A percentile compares a stretch with the other conserved stretches of the same genome.
phyloP scores from a whole-genome alignment of 2,329 filamentous ascomycete species.

The Tolypocladium pustulatum region DNA sequence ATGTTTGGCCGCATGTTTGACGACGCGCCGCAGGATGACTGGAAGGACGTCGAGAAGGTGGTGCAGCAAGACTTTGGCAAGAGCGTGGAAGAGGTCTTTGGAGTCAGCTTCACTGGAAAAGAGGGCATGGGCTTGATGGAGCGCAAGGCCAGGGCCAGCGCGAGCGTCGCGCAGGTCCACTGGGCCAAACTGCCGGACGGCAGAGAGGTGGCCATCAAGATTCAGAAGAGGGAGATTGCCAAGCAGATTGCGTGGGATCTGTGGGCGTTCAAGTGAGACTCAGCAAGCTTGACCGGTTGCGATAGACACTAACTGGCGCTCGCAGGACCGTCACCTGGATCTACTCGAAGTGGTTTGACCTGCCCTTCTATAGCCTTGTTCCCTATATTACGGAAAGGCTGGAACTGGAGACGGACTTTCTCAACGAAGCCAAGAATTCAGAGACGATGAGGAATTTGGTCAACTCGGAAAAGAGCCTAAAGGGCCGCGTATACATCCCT shows the following conservation, averaged over 20 bases:
- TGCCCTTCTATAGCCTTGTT: constrained; percentile 85
- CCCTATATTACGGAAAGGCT: constrained; percentile 91
- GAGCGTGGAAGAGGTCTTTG: constrained; percentile 83
- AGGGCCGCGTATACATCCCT: constrained; percentile 78
- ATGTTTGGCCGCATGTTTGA: constrained; percentile 98
- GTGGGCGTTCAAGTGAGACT: constrained; percentile 78
- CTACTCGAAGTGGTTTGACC: constrained; percentile 80
- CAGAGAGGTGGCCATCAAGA: constrained; percentile 86
- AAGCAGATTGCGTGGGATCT: constrained; percentile 90
- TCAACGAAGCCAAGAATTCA: constrained; percentile 82
- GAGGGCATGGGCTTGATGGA: constrained; percentile 57
- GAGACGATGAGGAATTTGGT: constrained; percentile 74
- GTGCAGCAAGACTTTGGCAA: constrained; percentile 83
- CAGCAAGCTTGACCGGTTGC: background rate
- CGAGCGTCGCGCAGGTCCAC: constrained; percentile 93
- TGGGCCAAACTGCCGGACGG: constrained; percentile 84
- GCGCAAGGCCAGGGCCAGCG: constrained; percentile 56
- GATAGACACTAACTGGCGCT: background rate
- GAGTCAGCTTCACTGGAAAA: constrained; percentile 68
- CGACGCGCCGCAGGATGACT: constrained; percentile 87
- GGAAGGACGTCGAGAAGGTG: constrained; percentile 76
- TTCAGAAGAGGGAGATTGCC: constrained; percentile 90
- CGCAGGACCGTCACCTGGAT: constrained; percentile 64
- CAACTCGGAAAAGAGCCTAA: constrained; percentile 62
- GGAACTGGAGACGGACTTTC: constrained; percentile 86